Conservation (phyloP, 352 stramenopile species). For the Globisporangium nunn region DNA sequence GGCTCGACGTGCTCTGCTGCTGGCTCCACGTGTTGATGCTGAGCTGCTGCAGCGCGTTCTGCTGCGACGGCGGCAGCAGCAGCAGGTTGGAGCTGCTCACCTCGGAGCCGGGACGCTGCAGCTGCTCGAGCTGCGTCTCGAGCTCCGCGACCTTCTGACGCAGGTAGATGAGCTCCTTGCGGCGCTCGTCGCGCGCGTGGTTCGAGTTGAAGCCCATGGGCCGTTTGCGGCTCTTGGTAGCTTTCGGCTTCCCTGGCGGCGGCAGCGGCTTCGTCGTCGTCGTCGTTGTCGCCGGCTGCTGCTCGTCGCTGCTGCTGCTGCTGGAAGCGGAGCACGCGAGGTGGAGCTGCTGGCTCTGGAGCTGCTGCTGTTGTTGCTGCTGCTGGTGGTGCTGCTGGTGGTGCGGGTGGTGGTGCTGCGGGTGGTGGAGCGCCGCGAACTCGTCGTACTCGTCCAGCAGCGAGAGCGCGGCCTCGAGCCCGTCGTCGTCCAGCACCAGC, state of each 20-base stretch:
- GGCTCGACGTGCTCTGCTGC: constrained; percentile 11
- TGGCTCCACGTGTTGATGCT: constrained; percentile 11
- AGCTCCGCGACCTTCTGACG: constrained; percentile 9
- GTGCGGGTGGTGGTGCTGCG: not conserved
- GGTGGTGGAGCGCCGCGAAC: constrained; percentile 1
- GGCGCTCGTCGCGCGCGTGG: constrained; percentile 8
- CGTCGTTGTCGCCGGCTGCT: constrained; percentile 13
- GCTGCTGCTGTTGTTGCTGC: constrained; percentile 1
- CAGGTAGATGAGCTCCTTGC: constrained; percentile 10
- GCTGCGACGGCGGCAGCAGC: constrained; percentile 3
- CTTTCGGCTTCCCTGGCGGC: constrained; percentile 14
- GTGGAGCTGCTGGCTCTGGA: not conserved
- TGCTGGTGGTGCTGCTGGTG: not conserved
- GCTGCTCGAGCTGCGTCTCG: constrained; percentile 13
- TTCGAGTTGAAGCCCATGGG: constrained; percentile 20
- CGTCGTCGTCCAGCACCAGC: constrained; percentile 8
- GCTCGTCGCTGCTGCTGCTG: not conserved
- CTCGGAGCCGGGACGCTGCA: constrained; percentile 15
- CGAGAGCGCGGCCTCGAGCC: constrained; percentile 6
- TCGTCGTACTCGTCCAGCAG: constrained; percentile 10
- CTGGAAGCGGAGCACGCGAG: no score
- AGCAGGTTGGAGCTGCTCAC: constrained; percentile 2
- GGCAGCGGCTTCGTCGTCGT: constrained; percentile 6
- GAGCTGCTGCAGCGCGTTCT: constrained; percentile 7
- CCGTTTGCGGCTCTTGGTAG: constrained; percentile 18